Base-by-base conservation (phyloP, 345 rosid genomes). In the Gossypium mustelinum region DNA sequence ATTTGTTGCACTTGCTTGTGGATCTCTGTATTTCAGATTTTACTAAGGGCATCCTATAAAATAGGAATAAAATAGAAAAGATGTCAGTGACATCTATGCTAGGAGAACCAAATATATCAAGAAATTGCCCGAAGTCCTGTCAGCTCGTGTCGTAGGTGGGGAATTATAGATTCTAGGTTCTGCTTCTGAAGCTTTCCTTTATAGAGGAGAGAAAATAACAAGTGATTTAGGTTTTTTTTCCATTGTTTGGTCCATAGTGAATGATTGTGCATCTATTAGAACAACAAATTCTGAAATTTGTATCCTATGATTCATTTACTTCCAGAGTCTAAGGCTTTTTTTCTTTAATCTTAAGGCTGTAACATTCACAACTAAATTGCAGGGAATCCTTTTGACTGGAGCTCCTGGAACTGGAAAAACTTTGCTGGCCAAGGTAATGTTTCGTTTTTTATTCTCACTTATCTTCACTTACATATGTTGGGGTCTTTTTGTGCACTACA, bases 361-460 rank as follows among this genome's bases (percentile, higher is more conserved):
- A 59, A 67, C 11, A 62, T 67, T 70, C 34, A 55, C 57, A 69
- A 72, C 55, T 78, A 79, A 50, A 70, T 70, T 82, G 69, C 85
- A 93, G 99, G 99, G 98, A 85, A 96, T 96, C 81, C 94, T 96
- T 77, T 87, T 96, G 80, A 96, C 99, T 7, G 99, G 99, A 79
- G 96, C 98, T 68, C 98, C 99, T 84, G 99, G 98, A 79, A 96
- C 99, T 56, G 99, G 99, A 78, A 96, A 93, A 85, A 96, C 98
- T 59, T 85, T 96, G 78, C 91, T 96, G 76, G 98, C 98, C 72
- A 96, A 93, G 96, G 99, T 96, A 82, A 73, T 78, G 13, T 51
- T 22, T 64, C 55, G 41, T 68, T 70, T 2, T 59, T 3, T 74
- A 11, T 68, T 65, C 47, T 57, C 63, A 29, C 16, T 25, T 25